phyloP scores from a whole-genome alignment of 345 rosid genomes.

The Luvunga scandens region DNA sequence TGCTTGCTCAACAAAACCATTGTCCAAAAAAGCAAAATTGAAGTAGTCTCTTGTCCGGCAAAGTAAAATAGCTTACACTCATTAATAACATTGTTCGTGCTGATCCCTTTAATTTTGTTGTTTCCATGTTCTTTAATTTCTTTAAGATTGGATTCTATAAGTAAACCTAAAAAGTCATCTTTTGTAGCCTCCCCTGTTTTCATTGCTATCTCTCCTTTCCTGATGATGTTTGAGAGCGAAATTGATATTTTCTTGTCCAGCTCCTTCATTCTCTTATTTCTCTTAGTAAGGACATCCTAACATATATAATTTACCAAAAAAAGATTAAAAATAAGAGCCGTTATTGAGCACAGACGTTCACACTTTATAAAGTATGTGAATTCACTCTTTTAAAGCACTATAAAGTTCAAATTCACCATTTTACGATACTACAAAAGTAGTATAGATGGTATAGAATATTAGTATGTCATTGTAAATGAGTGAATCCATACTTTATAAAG shows the following conservation, averaged over 20 bases:
- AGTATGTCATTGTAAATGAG: too few species aligned
- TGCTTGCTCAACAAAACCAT: constrained; percentile 46
- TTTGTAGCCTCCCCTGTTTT: constrained; percentile 25
- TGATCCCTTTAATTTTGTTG: constrained; percentile 22
- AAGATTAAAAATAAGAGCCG: too few species aligned
- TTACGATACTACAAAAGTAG: too few species aligned
- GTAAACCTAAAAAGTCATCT: constrained; percentile 39
- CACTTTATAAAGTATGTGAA: too few species aligned
- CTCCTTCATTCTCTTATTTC: constrained; percentile 16
- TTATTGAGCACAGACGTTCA: too few species aligned
- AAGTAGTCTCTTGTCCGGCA: constrained; percentile 61
- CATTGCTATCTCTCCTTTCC: constrained; percentile 36
- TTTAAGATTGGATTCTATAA: constrained; percentile 35
- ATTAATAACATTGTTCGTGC: constrained; percentile 40
- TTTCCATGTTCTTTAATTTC: constrained; percentile 25
- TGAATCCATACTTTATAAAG: too few species aligned
- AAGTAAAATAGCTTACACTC: constrained; percentile 67
- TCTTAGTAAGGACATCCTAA: constrained; percentile 41
- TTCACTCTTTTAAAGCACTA: too few species aligned
- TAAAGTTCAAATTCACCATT: too few species aligned
- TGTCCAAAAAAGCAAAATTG: constrained; percentile 46
- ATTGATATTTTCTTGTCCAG: too few species aligned
- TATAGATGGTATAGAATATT: too few species aligned
- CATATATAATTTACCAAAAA: too few species aligned
- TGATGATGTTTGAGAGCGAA: constrained; percentile 16